Evolutionary conservation across 2,329 filamentous ascomycete genomes (phyloP), one percentile per base, ranked within the genome.

Genomic region (Epichloe bromicola): DNA sequence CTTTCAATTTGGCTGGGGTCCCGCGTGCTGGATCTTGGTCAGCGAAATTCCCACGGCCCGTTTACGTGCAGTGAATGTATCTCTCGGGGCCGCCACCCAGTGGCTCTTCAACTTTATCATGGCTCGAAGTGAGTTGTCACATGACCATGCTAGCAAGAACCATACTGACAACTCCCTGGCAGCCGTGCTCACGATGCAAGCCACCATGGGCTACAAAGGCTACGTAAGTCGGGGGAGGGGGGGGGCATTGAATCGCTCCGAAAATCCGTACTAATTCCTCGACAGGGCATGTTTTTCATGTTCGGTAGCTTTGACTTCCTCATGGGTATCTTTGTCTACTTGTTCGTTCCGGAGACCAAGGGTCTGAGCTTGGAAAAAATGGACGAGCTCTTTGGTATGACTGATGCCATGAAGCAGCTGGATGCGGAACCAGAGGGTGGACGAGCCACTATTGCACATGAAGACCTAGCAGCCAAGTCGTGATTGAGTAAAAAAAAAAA

Each of bases 81-180:
- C 82, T 2, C 71, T 87, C 45, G 83, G 76, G 0, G 82, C 83
- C 1, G 80, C 79, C 1, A 85, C 80, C 0, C 82, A 87, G 59
- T 86, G 83, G 83, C 65, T 87, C 4, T 86, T 87, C 65, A 88
- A 88, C 61, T 85, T 87, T 54, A 76, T 86, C 10, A 80, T 87
- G 51, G 83, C 83, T 2, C 70, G 80, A 52, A 80, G 63, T 66
- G 56, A 58, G 63, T 59, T 26, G 11, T 26, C 20, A 15, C 17
- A 36, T 10, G 11, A 5, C 40, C 33, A 23, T 33, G 17, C 33
- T 23, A 6, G 44, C 11, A 23, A 26, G 17, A 23, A 5, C 2
- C 4, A 20, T 38, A 4, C 46, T 53, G 23, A 50, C 43, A 49
- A 49, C 23, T 30, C 30, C 20, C 19, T n/a, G 37, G 40, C 40